A percentile compares a stretch with the other conserved stretches of the same genome.
phyloP scores from a whole-genome alignment of 768 basidiomycete genomes.

The Pulveroboletus sp. region DNA sequence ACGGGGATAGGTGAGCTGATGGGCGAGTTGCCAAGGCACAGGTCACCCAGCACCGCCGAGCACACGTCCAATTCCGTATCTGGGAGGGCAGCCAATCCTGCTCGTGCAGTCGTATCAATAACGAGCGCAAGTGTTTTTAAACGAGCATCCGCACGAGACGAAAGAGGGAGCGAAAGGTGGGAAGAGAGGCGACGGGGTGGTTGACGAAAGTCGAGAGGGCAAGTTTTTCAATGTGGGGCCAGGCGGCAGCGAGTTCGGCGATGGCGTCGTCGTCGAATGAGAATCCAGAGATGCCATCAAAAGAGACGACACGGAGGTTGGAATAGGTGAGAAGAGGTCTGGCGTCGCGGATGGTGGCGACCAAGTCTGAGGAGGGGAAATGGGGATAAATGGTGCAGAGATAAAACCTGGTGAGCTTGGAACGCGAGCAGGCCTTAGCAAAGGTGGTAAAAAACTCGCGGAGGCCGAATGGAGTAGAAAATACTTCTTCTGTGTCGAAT shows the following conservation, averaged over 20 bases:
- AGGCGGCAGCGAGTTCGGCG: conserved; percentile 11
- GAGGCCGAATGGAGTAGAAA: conserved; percentile 4
- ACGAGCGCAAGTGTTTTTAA: conserved; percentile 22
- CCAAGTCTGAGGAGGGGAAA: not conserved
- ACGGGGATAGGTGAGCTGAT: conserved; percentile 9
- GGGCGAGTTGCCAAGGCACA: conserved; percentile 22
- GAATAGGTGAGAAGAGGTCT: conserved; percentile 14
- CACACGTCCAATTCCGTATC: not conserved
- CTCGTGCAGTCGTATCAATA: conserved; percentile 15
- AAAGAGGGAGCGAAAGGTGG: conserved; percentile 19
- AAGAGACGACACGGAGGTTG: conserved; percentile 8
- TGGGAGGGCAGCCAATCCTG: not conserved
- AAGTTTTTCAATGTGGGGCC: conserved; percentile 23
- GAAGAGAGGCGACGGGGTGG: conserved; percentile 13
- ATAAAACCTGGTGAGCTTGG: conserved; percentile 7
- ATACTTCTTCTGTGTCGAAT: conserved; percentile 15
- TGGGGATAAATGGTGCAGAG: conserved; percentile 16
- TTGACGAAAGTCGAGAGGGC: conserved; percentile 16
- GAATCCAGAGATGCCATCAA: conserved; percentile 17
- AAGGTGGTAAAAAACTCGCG: conserved; percentile 13
- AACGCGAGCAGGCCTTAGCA: conserved; percentile 10
- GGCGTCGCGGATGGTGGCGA: conserved; percentile 7
- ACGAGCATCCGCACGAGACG: conserved; percentile 11
- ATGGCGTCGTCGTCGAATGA: conserved; percentile 17
- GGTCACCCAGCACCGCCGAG: conserved; percentile 5